Evolutionary conservation across 2,329 filamentous ascomycete genomes (phyloP).

Genomic region (Metarhizium robertsii): DNA sequence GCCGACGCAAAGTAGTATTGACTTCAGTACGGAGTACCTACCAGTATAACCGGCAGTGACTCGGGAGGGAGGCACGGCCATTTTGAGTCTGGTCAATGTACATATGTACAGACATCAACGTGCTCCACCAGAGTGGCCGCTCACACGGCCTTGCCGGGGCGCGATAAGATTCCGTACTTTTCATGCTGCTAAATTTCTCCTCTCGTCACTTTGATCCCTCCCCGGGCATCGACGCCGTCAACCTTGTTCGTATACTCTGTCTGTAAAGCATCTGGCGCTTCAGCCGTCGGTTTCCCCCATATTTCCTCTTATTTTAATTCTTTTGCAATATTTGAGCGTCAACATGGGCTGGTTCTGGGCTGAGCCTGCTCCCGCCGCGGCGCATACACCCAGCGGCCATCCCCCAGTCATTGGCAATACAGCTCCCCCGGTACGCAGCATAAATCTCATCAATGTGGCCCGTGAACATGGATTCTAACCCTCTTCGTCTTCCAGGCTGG

Average conservation of each 20-base stretch:
- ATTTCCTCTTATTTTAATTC: background rate
- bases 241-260: background rate
- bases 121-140: background rate
- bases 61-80: no score
- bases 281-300: background rate
- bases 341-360: slow-evolving; percentile 58
- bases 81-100: no score
- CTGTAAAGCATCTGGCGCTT: background rate
- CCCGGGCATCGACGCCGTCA: background rate
- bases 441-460: background rate
- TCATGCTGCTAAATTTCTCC: background rate
- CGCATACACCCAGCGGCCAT: slow-evolving; percentile 23
- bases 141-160: background rate
- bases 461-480: background rate
- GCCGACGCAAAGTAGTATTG: no score
- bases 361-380: slow-evolving; percentile 31
- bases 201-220: background rate
- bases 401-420: slow-evolving; percentile 16
- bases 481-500: slow-evolving; percentile 27
- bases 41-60: no score
- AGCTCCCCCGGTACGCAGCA: slow-evolving; percentile 24
- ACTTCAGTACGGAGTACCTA: no score
- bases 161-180: slow-evolving; percentile 2
- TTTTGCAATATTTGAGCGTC: slow-evolving; percentile 1
- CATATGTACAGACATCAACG: no score